phyloP scores from a whole-genome alignment of 352 stramenopile genomes.

The Phytophthora crassamura region DNA sequence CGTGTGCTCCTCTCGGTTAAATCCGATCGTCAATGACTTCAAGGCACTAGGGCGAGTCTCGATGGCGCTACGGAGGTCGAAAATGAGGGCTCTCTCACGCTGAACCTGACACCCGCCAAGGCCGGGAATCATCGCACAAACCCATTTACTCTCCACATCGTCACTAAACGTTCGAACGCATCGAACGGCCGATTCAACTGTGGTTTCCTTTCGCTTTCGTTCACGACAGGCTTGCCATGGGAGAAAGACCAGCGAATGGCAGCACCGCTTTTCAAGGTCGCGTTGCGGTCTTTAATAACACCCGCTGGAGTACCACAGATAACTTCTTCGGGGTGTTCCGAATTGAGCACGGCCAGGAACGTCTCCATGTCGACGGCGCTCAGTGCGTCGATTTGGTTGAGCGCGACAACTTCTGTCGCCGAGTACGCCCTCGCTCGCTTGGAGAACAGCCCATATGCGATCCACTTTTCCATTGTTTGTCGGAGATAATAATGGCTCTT shows the following conservation, averaged over 20 bases:
- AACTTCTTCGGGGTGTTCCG: constrained; percentile 17
- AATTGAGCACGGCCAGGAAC: constrained; percentile 6
- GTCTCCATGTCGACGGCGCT: neutral
- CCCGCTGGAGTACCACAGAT: constrained; percentile 6
- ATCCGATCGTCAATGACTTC: constrained; percentile 5
- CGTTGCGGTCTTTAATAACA: constrained; percentile 6
- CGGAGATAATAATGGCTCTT: neutral
- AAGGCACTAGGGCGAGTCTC: neutral
- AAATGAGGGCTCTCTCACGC: constrained; percentile 8
- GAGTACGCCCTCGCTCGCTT: constrained; percentile 14
- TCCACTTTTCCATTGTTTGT: constrained; percentile 10
- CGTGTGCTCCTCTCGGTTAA: constrained; percentile 2
- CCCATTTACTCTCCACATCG: constrained; percentile 11
- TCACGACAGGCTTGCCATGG: neutral
- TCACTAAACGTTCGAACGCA: constrained; percentile 16
- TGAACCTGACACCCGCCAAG: constrained; percentile 14
- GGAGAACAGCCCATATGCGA: constrained; percentile 18
- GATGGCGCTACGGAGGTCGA: neutral
- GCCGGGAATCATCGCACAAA: constrained; percentile 10
- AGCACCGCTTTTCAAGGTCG: constrained; percentile 7
- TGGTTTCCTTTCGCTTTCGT: neutral
- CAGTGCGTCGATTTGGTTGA: constrained; percentile 8
- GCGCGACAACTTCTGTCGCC: neutral
- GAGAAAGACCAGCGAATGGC: constrained; percentile 5
- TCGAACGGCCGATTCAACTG: neutral